These are phyloP conservation scores for Phytopythium kandeliae DNA, from an alignment of 352 stramenopile species.

Conservation along the genomic window DNA sequence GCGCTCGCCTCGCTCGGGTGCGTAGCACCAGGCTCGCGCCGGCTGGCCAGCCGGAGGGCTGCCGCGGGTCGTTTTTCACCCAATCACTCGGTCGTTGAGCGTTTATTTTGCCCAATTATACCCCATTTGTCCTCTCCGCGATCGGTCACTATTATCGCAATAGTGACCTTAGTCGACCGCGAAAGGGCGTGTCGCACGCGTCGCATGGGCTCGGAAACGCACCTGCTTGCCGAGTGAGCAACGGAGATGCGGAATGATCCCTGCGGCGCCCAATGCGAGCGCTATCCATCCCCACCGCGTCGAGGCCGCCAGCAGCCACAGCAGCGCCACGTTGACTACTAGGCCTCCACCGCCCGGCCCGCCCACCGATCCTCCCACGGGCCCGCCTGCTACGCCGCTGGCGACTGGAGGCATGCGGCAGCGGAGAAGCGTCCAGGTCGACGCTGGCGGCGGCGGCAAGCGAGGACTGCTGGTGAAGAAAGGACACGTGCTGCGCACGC, in stretches of 20 bases:
- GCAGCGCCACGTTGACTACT: neutral
- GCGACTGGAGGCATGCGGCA: no score
- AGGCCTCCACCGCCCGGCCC: neutral
- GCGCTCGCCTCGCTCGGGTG: neutral
- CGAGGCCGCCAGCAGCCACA: neutral
- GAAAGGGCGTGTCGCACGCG: constrained; percentile 1
- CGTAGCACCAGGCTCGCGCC: no score
- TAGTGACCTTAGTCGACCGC: neutral
- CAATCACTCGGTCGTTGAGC: neutral
- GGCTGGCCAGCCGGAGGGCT: no score
- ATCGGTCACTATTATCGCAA: neutral
- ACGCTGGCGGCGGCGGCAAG: constrained; percentile 1
- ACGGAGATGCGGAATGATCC: constrained; percentile 8
- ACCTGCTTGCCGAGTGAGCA: no score
- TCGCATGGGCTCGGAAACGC: no score
- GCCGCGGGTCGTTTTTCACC: no score
- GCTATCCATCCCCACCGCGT: constrained; percentile 1
- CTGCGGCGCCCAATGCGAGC: neutral
- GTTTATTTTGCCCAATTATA: neutral
- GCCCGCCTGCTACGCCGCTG: neutral
- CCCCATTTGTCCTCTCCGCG: no score
- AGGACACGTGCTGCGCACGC: constrained; percentile 44
- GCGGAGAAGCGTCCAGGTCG: neutral
- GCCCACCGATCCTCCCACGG: no score
- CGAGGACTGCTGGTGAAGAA: constrained; percentile 52